phyloP scores from a whole-genome alignment of 2,329 filamentous ascomycete species.

The Trichoderma harzianum region DNA sequence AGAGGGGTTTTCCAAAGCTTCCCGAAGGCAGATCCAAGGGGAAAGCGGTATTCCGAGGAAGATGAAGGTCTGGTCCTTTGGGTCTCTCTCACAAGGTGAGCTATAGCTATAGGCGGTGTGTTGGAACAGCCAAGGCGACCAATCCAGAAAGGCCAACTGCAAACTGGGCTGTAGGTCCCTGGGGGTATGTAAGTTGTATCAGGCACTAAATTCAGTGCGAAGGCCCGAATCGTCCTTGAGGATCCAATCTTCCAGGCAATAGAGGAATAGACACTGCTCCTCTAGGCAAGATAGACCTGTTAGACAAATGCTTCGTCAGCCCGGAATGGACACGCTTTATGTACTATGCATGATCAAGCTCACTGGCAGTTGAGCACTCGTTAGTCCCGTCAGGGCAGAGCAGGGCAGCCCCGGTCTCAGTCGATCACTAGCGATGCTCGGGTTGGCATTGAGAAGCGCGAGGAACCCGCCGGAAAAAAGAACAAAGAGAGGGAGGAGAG shows the following conservation, averaged over 20 bases:
- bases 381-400: background rate
- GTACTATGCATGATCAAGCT: conserved; percentile 19
- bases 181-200: conserved; percentile 15
- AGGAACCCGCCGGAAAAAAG: background rate
- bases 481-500: background rate
- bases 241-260: conserved; percentile 14
- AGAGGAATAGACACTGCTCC: conserved; percentile 14
- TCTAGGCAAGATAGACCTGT: conserved; percentile 18
- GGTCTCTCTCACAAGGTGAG: conserved; percentile 12
- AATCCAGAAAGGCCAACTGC: conserved; percentile 18
- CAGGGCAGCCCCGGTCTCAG: conserved; percentile 19
- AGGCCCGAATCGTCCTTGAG: conserved; percentile 19
- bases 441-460: conserved; percentile 13
- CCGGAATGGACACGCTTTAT: conserved; percentile 19
- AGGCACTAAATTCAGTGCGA: conserved; percentile 21
- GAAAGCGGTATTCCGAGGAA: conserved; percentile 8
- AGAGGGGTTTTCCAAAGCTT: background rate
- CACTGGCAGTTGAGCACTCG: conserved; percentile 7
- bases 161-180: conserved; percentile 11
- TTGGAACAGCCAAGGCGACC: conserved; percentile 16
- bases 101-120: conserved; percentile 18
- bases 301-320: conserved; percentile 17
- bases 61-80: conserved; percentile 17
- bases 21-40: conserved; percentile 12
- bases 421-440: conserved; percentile 15